Base-by-base conservation (phyloP, 1,284 basidiomycete species). In the Cutaneotrichosporon sp. region DNA sequence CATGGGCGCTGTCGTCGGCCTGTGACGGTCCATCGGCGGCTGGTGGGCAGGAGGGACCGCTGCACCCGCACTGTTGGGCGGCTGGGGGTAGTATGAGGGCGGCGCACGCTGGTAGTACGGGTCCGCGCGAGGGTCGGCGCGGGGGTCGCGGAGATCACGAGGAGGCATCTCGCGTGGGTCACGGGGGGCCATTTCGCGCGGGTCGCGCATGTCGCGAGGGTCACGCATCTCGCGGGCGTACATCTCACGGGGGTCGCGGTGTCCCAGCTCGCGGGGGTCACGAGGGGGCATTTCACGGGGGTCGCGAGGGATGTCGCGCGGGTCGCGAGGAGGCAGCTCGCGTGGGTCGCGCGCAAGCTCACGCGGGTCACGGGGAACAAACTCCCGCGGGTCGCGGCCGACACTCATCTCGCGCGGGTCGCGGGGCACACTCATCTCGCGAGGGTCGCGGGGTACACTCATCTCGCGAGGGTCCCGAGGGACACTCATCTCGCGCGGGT, bases 21-120 rank as follows among this genome's bases (percentile, higher is more conserved):
- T 44, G 26, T 49, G 51, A 13, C 55, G 43, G 5, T 51, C 49
- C 7, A 46, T 35, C 12, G 42, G 37, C 8, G 39, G 45, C 8
- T 43, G 26, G 21, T 44, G 47, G 5, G 34, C 39, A 30, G 46
- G 46, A 5, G 33, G 38, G 26, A 23, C 37, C 15, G 23, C 33
- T 20, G 45, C 33, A 5, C 53, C 53, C 8, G 53, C 53, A 20
- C 55, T 57, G 15, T 48, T 44, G 34, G 54, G 54, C 7, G 54
- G 54, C 1, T 46, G 40, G 33, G 40, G 23, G 46, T 49, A 46
- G 9, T 43, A 36, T 15, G 52, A 37, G 23, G 52, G 33, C 18
- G 46, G 51, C 2, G n/a, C 39, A 17, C 51, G 51, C 30, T 39
- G n/a, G 35, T 26, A 48, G 47, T 49, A 49, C 9, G 36, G 38